A percentile compares a stretch with the other conserved stretches of the same genome.
Evolutionary conservation across 768 basidiomycete genomes (phyloP).

Genomic region (Mycena vulgaris): DNA sequence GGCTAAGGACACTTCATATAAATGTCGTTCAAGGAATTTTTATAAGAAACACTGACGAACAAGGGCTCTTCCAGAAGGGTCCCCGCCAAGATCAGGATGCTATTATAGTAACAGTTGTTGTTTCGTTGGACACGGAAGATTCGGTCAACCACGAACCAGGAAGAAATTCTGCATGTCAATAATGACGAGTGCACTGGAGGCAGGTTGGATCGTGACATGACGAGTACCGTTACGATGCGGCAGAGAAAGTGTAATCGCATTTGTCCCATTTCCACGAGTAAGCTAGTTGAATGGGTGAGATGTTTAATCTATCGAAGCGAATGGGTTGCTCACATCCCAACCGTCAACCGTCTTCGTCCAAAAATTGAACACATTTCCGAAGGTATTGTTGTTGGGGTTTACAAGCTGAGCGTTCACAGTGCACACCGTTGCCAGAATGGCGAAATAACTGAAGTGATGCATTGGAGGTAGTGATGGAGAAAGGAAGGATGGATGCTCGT

Average conservation of each 20-base stretch:
- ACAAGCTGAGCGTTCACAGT: no score
- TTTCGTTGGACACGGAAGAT: no score
- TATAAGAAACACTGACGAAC: slow-evolving; percentile 45
- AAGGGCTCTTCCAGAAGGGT: slow-evolving; percentile 49
- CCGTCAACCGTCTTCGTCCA: slow-evolving; percentile 46
- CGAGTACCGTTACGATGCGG: slow-evolving; percentile 44
- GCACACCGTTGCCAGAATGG: no score
- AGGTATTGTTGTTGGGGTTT: slow-evolving; percentile 18
- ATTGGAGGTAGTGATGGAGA: no score
- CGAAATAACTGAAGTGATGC: no score
- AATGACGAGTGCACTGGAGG: slow-evolving; percentile 50
- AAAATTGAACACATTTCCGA: slow-evolving; percentile 49
- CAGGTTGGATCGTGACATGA: no score
- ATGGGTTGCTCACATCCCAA: slow-evolving; percentile 52
- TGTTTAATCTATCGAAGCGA: no score
- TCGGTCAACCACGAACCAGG: slow-evolving; percentile 28
- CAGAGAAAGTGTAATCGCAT: slow-evolving; percentile 47
- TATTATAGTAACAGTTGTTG: no score
- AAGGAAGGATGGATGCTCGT: no score
- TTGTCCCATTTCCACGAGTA: slow-evolving; percentile 44
- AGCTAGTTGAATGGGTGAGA: slow-evolving; percentile 42
- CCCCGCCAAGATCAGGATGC: slow-evolving; percentile 49
- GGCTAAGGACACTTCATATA: slow-evolving; percentile 25
- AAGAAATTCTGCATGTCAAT: slow-evolving; percentile 56
- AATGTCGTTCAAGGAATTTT: not conserved